Percentiles rank a stretch among this genome's conserved stretches.
Evolutionary conservation across 148 eudicot species (phyloP).

Genomic region (Rhododendron griersonianum): DNA sequence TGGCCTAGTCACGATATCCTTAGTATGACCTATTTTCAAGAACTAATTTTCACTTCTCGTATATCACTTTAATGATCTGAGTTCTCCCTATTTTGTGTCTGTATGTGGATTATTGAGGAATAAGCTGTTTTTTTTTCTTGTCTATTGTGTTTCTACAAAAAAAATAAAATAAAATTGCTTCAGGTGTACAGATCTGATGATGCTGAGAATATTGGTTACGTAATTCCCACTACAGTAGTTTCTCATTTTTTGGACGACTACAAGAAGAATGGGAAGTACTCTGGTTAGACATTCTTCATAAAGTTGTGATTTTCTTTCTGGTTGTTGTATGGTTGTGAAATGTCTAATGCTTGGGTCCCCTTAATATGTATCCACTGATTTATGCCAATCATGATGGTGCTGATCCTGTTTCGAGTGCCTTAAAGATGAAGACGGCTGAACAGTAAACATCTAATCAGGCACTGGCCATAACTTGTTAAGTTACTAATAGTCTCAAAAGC

Average conservation of each 20-base stretch:
- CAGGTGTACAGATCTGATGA: slow-evolving; percentile 95
- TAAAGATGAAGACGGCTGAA: not conserved
- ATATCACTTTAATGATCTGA: not conserved
- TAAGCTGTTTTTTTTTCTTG: not conserved
- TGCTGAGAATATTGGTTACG: slow-evolving; percentile 92
- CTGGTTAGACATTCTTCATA: slow-evolving; percentile 46
- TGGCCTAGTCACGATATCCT: not conserved
- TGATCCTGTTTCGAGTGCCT: not conserved
- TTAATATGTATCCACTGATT: slow-evolving; percentile 2
- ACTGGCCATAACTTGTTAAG: not conserved
- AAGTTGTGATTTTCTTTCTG: not conserved
- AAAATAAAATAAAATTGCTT: slow-evolving; percentile 10
- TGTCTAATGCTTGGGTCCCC: not conserved
- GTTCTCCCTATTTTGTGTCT: not conserved
- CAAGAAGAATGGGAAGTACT: slow-evolving; percentile 87
- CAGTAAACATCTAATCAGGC: slow-evolving; percentile 3
- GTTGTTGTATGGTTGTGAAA: slow-evolving; percentile 1
- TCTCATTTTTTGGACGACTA: slow-evolving; percentile 89
- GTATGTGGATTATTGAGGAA: not conserved
- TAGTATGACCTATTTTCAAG: not conserved
- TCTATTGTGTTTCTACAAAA: slow-evolving; percentile 19
- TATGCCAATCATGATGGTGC: not conserved
- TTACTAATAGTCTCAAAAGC: not conserved
- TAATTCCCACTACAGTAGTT: slow-evolving; percentile 89
- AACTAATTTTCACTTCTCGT: not conserved